Percentiles rank a stretch among this genome's conserved stretches.
Evolutionary conservation across 1,139 yeast species (phyloP).

Genomic region (Lodderomyces jiufengensis): DNA sequence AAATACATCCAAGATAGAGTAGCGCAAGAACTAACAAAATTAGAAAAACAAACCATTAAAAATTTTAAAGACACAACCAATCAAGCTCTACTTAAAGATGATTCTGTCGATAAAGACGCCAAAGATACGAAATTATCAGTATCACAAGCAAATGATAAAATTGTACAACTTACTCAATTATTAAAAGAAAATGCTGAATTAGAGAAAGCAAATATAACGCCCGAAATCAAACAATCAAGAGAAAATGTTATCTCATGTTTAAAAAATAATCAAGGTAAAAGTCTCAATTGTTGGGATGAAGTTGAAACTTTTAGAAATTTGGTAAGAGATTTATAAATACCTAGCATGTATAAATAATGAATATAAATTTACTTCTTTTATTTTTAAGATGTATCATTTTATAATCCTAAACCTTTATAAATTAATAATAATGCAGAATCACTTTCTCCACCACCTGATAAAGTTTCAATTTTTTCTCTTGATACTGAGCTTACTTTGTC

Average conservation of each 20-base stretch:
- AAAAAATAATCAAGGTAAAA: constrained; percentile 62
- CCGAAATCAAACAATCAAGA: constrained; percentile 45
- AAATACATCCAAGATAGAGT: constrained; percentile 77
- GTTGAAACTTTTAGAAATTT: constrained; percentile 67
- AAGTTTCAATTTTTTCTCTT: constrained; percentile 73
- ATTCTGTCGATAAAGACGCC: constrained; percentile 10
- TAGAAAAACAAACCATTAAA: constrained; percentile 57
- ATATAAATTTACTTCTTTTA: neutral
- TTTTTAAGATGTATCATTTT: constrained; percentile 6
- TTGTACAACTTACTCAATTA: constrained; percentile 42
- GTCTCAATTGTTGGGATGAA: constrained; percentile 86
- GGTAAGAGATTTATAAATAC: constrained; percentile 28
- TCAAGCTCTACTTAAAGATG: constrained; percentile 35
- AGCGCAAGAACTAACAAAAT: constrained; percentile 56
- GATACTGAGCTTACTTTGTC: constrained; percentile 78
- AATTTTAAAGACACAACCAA: constrained; percentile 53
- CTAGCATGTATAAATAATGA: constrained; percentile 1
- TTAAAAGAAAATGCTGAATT: constrained; percentile 48
- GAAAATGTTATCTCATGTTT: constrained; percentile 62
- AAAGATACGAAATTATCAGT: constrained; percentile 19
- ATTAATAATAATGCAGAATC: constrained; percentile 89
- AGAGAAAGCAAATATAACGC: constrained; percentile 32
- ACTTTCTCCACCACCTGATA: constrained; percentile 98
- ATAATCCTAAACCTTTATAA: constrained; percentile 73
- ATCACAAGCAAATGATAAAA: constrained; percentile 34